Percentiles rank a stretch among this genome's conserved stretches.
phyloP scores from a whole-genome alignment of 1,284 basidiomycete genomes.

The Neotropicomus parvogracilis region DNA sequence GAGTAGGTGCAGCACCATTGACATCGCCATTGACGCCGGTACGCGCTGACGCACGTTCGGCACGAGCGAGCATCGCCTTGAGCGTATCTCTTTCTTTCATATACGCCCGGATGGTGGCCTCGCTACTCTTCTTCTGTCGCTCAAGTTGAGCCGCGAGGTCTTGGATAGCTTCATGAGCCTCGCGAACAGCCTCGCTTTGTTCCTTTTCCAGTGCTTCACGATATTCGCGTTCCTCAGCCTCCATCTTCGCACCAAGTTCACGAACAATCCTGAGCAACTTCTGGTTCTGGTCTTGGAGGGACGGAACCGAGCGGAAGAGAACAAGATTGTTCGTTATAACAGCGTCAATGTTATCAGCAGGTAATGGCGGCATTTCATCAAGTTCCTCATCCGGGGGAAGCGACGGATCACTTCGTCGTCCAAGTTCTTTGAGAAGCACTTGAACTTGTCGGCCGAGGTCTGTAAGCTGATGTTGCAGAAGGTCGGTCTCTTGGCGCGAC shows the following conservation, averaged over 20 bases:
- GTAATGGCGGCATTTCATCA: slow-evolving; percentile 42
- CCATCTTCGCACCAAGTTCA: slow-evolving; percentile 75
- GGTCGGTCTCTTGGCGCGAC: slow-evolving; percentile 62
- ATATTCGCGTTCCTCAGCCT: slow-evolving; percentile 70
- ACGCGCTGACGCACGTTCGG: slow-evolving; percentile 31
- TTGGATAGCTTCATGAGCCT: slow-evolving; percentile 85
- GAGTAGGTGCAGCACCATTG: slow-evolving; percentile 28
- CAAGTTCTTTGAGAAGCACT: slow-evolving; percentile 73
- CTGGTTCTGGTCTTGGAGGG: slow-evolving; percentile 88
- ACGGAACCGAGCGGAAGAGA: slow-evolving; percentile 78
- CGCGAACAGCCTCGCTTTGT: slow-evolving; percentile 76
- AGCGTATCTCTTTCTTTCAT: slow-evolving; percentile 88
- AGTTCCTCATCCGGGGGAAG: slow-evolving; percentile 73
- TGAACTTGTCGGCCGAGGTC: slow-evolving; percentile 90
- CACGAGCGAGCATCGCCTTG: slow-evolving; percentile 64
- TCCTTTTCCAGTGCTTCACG: slow-evolving; percentile 63
- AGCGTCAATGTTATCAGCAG: slow-evolving; percentile 61
- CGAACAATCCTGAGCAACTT: slow-evolving; percentile 82
- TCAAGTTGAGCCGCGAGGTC: slow-evolving; percentile 75
- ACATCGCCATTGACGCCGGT: slow-evolving; percentile 34
- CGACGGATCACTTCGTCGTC: slow-evolving; percentile 76
- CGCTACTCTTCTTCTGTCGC: slow-evolving; percentile 62
- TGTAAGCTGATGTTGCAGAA: slow-evolving; percentile 74
- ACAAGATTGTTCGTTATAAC: slow-evolving; percentile 91
- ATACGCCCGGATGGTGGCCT: slow-evolving; percentile 72